Base-by-base conservation (phyloP, 495 filamentous ascomycete genomes). In the Chaetomium cochliodes region DNA sequence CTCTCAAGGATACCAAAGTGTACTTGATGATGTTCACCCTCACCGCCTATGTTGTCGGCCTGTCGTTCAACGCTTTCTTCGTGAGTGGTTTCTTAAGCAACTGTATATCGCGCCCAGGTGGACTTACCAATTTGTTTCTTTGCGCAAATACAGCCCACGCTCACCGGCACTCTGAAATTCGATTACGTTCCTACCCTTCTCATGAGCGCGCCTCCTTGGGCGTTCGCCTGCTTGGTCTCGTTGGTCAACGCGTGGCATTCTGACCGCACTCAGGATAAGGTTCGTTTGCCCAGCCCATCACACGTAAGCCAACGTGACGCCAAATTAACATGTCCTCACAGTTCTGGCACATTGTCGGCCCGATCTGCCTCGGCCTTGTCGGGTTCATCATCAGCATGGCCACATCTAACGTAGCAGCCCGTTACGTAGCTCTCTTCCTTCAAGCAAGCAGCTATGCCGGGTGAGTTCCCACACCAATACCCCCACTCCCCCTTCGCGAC, bases 371-470 rank as follows among this genome's bases (percentile, higher is more conserved):
- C 58, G 85, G 88, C 11, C 75, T 93, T 13, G 76, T 79, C 18
- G 90, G 88, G 5, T 93, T 90, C 72, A 84, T 93, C 67, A 83
- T 93, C 63, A 86, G 85, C 49, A 90, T 89, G 56, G 72, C 85
- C 0, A 92, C 89, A 0, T 85, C 81, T 0, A 77, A 80, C n/a
- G 77, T 80, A 13, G 90, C 79, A 0, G 86, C 90, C 0, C 80
- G 90, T 53, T 94, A 93, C 71, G 74, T 93, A 12, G 84, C 89
- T 0, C 90, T 93, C 77, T 81, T 93, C 52, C 88, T 93, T 80
- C 85, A 84, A 46, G 80, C 82, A 0, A 81, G 81, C 41, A 77
- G 84, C 7, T 87, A 87, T 60, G 79, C 82, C 53, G 69, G 70
- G 33, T 37, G 33, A 37, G 33, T 12, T 37, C 9, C 11, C 1